phyloP scores from a whole-genome alignment of 2,329 filamentous ascomycete species.

The Blastomyces parvus region DNA sequence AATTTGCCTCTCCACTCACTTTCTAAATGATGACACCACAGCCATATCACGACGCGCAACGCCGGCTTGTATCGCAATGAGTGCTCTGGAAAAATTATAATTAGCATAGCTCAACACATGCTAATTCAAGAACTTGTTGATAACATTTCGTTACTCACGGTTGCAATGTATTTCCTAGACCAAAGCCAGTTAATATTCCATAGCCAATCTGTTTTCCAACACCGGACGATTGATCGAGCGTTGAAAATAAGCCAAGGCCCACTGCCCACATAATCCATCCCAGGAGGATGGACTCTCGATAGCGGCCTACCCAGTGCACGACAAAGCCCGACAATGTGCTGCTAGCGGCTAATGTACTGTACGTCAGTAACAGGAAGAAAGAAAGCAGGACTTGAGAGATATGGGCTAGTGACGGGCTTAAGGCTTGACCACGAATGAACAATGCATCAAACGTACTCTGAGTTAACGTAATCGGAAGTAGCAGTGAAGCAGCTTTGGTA shows the following conservation, averaged over 20 bases:
- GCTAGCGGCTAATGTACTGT: slow-evolving; percentile 36
- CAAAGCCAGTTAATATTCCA: slow-evolving; percentile 43
- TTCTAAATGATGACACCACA: slow-evolving; percentile 31
- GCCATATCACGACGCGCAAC: slow-evolving; percentile 34
- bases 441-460: slow-evolving; percentile 28
- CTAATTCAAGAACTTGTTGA: not conserved
- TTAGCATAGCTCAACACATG: not conserved
- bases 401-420: no score
- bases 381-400: not conserved
- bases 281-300: slow-evolving; percentile 46
- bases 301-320: slow-evolving; percentile 45
- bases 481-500: slow-evolving; percentile 42
- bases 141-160: slow-evolving; percentile 23
- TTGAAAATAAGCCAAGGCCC: slow-evolving; percentile 46
- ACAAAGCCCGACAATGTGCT: slow-evolving; percentile 45
- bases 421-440: not conserved
- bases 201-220: slow-evolving; percentile 49
- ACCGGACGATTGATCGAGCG: slow-evolving; percentile 40
- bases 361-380: slow-evolving; percentile 19
- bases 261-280: slow-evolving; percentile 46
- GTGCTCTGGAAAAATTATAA: slow-evolving; percentile 11
- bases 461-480: slow-evolving; percentile 42
- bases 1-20: slow-evolving; percentile 18
- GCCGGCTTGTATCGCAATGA: slow-evolving; percentile 34
- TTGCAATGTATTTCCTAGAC: slow-evolving; percentile 46